phyloP scores from a whole-genome alignment of 129 eudicot species.

The Artemisia annua region DNA sequence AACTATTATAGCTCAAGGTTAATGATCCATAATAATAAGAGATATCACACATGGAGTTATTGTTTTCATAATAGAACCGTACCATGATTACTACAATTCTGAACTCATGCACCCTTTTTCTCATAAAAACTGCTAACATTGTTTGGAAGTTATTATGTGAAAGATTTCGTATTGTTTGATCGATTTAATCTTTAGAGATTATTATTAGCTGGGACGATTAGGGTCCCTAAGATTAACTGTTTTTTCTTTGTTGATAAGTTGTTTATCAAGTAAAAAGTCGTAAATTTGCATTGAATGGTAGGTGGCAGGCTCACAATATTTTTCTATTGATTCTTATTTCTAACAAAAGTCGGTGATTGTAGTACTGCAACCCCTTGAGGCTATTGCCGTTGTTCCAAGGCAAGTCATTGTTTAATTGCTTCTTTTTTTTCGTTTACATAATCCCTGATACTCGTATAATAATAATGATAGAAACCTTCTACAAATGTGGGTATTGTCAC shows the following conservation, averaged over 20 bases:
- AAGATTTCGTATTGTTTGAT: too few species aligned
- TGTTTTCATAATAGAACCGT: not conserved
- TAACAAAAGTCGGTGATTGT: constrained; percentile 30
- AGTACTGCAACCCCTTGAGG: constrained; percentile 26
- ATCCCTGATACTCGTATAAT: constrained; percentile 33
- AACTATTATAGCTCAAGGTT: too few species aligned
- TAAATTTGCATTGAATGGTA: not conserved
- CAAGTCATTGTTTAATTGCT: constrained; percentile 12
- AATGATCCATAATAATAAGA: too few species aligned
- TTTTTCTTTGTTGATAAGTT: not conserved
- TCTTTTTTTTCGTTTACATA: constrained; percentile 14
- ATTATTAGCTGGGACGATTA: not conserved
- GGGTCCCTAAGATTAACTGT: not conserved
- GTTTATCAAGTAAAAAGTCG: not conserved
- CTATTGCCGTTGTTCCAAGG: constrained; percentile 8
- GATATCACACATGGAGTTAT: not conserved
- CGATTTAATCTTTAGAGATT: not conserved
- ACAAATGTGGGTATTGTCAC: constrained; percentile 43
- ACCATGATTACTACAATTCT: not conserved
- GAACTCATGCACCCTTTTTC: not conserved
- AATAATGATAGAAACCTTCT: constrained; percentile 35
- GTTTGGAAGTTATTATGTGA: not conserved
- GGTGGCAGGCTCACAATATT: constrained; percentile 3
- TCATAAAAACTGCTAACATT: not conserved
- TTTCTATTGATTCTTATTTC: constrained; percentile 7